Evolutionary conservation across 208 protist species (phyloP), one percentile per base, ranked within the genome.

Genomic region (Novymonas esmeraldas): DNA sequence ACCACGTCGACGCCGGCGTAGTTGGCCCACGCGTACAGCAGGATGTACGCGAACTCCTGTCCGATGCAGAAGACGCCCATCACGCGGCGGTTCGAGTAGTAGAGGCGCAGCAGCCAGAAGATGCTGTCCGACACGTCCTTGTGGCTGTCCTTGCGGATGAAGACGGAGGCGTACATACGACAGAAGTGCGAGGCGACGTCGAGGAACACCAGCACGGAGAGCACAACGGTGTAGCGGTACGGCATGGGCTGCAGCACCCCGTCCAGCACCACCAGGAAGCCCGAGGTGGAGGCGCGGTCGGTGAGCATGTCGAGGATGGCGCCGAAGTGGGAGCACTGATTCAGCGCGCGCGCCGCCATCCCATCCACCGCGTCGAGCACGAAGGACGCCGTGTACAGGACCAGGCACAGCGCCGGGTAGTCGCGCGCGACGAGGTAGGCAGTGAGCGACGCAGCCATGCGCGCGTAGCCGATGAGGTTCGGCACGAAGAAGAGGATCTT

Each of bases 251-350:
- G 80, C 65, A 89, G 44, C 2, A 97, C 86, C 34, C 89, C 81
- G 34, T 79, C 78, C 22, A 98, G 74, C 28, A 97, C 78, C n/a
- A 97, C 76, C 34, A 95, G 70, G 39, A 98, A 76, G 28, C 92
- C 92, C 9, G 89, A 87, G 6, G 94, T 98, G 14, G 91, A 93
- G 7, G 90, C 87, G 28, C 96, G 89, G 65, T 98, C 96, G 18
- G 93, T 97, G 20, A 98, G 72, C 94, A 98, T 98, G 79, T 98
- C 96, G 7, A 98, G 84, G 48, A 98, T 90, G 13, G 90, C 84
- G 44, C 96, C 96, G 57, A 98, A 97, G 68, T 84, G 74, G 22
- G 93, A 95, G 72, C 84, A 94, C 79, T 98, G 96, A 22, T 84
- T 80, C 26, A 96, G 70, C 20, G 64, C 70, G 22, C 96, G 89